These are phyloP conservation scores for Salmacisia buchloeana DNA, from an alignment of 1,284 basidiomycete species.

Conservation along the genomic window DNA sequence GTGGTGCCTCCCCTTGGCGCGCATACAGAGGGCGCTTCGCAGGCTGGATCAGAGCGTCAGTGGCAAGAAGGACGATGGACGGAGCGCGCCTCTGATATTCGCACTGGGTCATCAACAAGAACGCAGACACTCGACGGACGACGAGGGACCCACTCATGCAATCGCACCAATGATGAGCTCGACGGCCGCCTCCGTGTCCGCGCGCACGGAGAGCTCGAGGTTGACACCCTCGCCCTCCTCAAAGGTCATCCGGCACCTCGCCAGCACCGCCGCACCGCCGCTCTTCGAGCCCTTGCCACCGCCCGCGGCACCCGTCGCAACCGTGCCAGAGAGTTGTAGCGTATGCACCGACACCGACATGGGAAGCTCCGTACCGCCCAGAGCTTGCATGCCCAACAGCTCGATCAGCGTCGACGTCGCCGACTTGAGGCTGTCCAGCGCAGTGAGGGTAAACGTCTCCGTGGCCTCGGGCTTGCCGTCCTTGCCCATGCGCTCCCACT, in stretches of 20 bases:
- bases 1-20: too few relatives aligned
- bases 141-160: constrained; percentile 23
- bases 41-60: too few relatives aligned
- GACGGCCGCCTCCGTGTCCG: constrained; percentile 79
- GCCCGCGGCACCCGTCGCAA: constrained; percentile 69
- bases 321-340: constrained; percentile 81
- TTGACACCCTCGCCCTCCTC: constrained; percentile 86
- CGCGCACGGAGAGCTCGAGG: constrained; percentile 84
- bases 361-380: constrained; percentile 58
- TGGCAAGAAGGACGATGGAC: too few relatives aligned
- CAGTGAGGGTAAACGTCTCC: constrained; percentile 89
- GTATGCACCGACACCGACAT: constrained; percentile 84
- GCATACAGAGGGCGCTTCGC: too few relatives aligned
- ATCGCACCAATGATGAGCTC: constrained; percentile 85
- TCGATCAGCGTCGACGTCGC: constrained; percentile 89
- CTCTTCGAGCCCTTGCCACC: constrained; percentile 88
- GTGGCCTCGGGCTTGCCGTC: constrained; percentile 63
- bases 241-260: constrained; percentile 91
- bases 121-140: too few relatives aligned
- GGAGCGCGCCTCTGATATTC: too few relatives aligned
- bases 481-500: constrained; percentile 85
- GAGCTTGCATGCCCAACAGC: constrained; percentile 90
- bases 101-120: too few relatives aligned
- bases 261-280: constrained; percentile 62
- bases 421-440: constrained; percentile 87